Evolutionary conservation across 2,329 filamentous ascomycete species (phyloP).

Genomic region (Venturia carpophila): DNA sequence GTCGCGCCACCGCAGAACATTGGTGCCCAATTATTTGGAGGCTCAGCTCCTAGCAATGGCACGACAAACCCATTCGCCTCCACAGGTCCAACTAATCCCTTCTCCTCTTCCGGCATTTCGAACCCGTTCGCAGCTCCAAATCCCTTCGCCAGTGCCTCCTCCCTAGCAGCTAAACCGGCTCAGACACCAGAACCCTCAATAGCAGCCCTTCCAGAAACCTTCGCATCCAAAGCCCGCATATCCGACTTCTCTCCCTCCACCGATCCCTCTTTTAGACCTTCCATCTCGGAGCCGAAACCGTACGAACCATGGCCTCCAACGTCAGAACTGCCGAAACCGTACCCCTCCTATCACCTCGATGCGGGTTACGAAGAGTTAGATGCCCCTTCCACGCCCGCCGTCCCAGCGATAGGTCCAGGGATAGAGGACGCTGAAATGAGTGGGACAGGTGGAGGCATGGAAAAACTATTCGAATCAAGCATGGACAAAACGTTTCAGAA

Average conservation of each 20-base stretch:
- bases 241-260: conserved; percentile 32
- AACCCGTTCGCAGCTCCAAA: conserved; percentile 40
- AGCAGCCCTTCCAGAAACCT: conserved; percentile 61
- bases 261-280: conserved; percentile 25
- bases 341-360: conserved; percentile 71
- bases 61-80: conserved; percentile 50
- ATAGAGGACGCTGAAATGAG: conserved; percentile 27
- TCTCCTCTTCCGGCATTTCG: conserved; percentile 19
- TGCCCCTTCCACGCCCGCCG: conserved; percentile 41
- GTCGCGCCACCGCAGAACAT: conserved; percentile 19
- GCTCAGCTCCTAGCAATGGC: conserved; percentile 14
- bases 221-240: conserved; percentile 61
- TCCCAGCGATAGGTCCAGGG: conserved; percentile 40
- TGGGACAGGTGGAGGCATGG: conserved; percentile 30
- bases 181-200: conserved; percentile 21
- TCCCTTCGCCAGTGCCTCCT: conserved; percentile 47
- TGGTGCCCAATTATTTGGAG: conserved; percentile 16
- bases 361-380: conserved; percentile 88
- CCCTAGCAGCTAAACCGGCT: conserved; percentile 32
- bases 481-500: conserved; percentile 45
- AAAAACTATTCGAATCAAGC: conserved; percentile 40
- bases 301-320: conserved; percentile 68
- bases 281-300: conserved; percentile 29
- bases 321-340: conserved; percentile 58
- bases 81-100: conserved; percentile 42